phyloP scores from a whole-genome alignment of 169 alveolate species.

The Theileria parva region DNA sequence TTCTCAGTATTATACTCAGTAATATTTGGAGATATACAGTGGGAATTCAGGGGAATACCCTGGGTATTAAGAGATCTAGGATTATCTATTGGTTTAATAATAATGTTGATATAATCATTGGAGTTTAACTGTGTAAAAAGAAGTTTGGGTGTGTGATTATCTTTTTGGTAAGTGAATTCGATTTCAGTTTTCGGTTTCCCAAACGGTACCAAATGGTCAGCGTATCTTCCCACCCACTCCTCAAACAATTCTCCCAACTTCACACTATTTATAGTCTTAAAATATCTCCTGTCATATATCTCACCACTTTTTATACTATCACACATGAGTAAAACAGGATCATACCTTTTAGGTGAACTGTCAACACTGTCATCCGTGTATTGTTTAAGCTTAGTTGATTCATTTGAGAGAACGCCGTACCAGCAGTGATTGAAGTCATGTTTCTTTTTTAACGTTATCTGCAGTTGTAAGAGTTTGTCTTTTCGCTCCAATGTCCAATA shows the following conservation, averaged over 20 bases:
- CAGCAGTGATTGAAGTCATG: constrained; percentile 17
- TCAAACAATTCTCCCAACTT: constrained; percentile 39
- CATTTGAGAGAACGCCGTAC: constrained; percentile 51
- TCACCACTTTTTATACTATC: constrained; percentile 30
- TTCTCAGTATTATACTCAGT: too few relatives aligned
- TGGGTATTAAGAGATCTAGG: background rate
- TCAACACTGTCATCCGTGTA: background rate
- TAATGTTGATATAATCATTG: constrained; percentile 45
- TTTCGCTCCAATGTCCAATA: constrained; percentile 55
- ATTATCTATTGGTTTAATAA: constrained; percentile 13
- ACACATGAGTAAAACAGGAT: too few relatives aligned
- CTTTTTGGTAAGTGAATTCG: constrained; percentile 17
- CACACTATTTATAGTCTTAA: constrained; percentile 2
- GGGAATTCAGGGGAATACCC: too few relatives aligned
- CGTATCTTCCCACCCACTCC: constrained; percentile 52
- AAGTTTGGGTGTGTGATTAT: constrained; percentile 22
- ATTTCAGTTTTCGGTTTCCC: constrained; percentile 56
- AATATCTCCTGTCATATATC: constrained; percentile 11
- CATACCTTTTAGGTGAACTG: too few relatives aligned
- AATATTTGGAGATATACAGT: too few relatives aligned
- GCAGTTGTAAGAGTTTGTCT: constrained; percentile 1
- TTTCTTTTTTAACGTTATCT: constrained; percentile 36
- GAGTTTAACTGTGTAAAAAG: constrained; percentile 14
- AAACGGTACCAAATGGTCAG: constrained; percentile 26
- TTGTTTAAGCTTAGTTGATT: constrained; percentile 23